Evolutionary conservation across 2,329 filamentous ascomycete genomes (phyloP), one percentile per base, ranked within the genome.

Genomic region (Ceratocystis colombiana): DNA sequence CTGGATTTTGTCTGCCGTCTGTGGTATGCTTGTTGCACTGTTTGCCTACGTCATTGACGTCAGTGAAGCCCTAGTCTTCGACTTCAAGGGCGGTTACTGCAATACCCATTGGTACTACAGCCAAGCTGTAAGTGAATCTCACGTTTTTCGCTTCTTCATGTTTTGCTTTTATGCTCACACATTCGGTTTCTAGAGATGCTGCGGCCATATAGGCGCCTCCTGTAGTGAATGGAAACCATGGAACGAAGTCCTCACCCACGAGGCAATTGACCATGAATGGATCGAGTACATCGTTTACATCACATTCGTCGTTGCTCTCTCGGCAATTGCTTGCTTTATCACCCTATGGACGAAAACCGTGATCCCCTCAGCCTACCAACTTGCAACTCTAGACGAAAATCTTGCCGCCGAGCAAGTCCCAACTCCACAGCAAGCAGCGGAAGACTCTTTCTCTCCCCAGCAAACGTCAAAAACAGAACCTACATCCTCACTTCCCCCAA

Each of bases 271-370:
- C 15, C 71, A 77, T 45, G 72, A 76, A n/a, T 85, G 86, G 79
- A 84, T 88, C n/a, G 88, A 96, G 69, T 97, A 88, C 72, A 77
- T 78, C 33, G 80, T 90, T 66, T 97, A 93, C 73, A 80, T 96
- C 64, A 69, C 84, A 46, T 84, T 85, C 71, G 90, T 90, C 20
- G 77, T 96, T 12, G 65, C 80, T 1, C 82, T 97, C 33, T 82
- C 94, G 2, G 76, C 84, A 68, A 73, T 86, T 4, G 86, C 92
- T 1, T 97, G 92, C 72, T 78, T 88, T 62, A 77, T 97, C 67
- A 95, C 93, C 0, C 77, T 97, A 57, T 86, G 85, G 37, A 96
- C 94, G n/a, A 96, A 95, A 76, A 97, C 93, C 0, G 87, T 94
- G 5, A 90, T 97, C 1, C 92, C 93, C 0, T 96, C 92, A 1